Conservation (phyloP, 192 early-diverging fungal genomes). For the Coemansia sp. region DNA sequence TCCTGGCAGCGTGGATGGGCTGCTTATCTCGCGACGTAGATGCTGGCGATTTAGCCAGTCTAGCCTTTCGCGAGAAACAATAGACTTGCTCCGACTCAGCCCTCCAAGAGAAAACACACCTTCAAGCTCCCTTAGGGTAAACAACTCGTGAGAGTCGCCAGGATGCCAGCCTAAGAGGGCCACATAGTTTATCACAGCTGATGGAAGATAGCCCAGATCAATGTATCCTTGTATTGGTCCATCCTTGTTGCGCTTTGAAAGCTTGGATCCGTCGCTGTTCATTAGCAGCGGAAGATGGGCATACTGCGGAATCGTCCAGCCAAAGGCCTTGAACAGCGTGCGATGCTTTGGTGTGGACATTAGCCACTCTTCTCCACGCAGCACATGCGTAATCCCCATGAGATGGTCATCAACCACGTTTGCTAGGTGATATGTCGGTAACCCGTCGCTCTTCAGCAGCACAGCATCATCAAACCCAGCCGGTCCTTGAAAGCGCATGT, state of each 20-base stretch:
- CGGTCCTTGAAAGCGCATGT: conserved; percentile 66
- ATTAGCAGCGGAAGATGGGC: conserved; percentile 87
- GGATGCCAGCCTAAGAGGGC: conserved; percentile 83
- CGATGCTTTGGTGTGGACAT: conserved; percentile 91
- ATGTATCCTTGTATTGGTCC: conserved; percentile 68
- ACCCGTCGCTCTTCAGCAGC: conserved; percentile 88
- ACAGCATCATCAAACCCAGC: conserved; percentile 83
- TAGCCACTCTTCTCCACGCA: conserved; percentile 96
- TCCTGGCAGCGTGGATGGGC: conserved; percentile 5
- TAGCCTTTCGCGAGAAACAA: conserved; percentile 44
- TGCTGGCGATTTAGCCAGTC: conserved; percentile 54
- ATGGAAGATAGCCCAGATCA: conserved; percentile 78
- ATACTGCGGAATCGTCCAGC: conserved; percentile 77
- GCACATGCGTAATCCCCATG: conserved; percentile 90
- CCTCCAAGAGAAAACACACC: conserved; percentile 29
- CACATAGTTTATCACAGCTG: conserved; percentile 85
- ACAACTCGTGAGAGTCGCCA: conserved; percentile 61
- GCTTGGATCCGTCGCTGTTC: conserved; percentile 77
- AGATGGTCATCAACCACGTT: conserved; percentile 92
- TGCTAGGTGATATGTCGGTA: conserved; percentile 92
- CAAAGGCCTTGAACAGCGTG: conserved; percentile 78
- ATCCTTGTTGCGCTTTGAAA: conserved; percentile 88
- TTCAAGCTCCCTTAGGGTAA: conserved; percentile 53
- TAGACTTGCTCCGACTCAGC: conserved; percentile 48
- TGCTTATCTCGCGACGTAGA: conserved; percentile 26